Evolutionary conservation across 2,329 filamentous ascomycete genomes (phyloP).

Genomic region (Botryotinia narcissicola): DNA sequence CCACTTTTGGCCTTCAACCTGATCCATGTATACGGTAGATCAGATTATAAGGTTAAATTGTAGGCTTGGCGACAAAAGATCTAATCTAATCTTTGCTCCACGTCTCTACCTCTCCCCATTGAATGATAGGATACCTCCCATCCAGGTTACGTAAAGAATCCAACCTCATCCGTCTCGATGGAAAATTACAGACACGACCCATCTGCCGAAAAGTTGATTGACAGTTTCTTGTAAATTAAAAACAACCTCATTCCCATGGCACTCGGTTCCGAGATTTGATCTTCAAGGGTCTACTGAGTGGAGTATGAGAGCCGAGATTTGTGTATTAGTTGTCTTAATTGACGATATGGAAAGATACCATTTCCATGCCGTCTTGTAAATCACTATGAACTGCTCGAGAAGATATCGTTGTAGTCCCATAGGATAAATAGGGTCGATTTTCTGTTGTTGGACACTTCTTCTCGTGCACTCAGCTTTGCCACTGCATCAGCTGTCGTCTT

Average conservation of each 20-base stretch:
- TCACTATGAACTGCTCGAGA: neutral
- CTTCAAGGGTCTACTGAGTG: neutral
- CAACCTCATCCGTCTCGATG: neutral
- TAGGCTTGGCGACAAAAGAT: neutral
- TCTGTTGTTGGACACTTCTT: neutral
- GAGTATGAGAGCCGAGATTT: neutral
- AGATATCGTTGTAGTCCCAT: neutral
- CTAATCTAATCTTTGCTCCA: neutral
- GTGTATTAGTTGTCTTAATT: neutral
- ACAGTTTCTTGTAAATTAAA: neutral
- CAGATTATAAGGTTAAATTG: neutral
- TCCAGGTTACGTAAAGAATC: neutral
- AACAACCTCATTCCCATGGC: neutral
- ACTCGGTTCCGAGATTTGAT: neutral
- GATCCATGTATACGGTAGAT: neutral
- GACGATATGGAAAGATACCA: neutral
- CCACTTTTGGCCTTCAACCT: neutral
- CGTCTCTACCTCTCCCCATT: neutral
- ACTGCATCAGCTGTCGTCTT: neutral
- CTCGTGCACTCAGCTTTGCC: neutral
- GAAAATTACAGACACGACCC: neutral
- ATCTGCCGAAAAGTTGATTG: neutral
- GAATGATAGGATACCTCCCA: neutral
- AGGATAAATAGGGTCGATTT: accelerated
- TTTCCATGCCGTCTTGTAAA: neutral